Evolutionary conservation across 202 grass and related monocot genomes (phyloP).

Genomic region (Cymbopogon flexuosus): DNA sequence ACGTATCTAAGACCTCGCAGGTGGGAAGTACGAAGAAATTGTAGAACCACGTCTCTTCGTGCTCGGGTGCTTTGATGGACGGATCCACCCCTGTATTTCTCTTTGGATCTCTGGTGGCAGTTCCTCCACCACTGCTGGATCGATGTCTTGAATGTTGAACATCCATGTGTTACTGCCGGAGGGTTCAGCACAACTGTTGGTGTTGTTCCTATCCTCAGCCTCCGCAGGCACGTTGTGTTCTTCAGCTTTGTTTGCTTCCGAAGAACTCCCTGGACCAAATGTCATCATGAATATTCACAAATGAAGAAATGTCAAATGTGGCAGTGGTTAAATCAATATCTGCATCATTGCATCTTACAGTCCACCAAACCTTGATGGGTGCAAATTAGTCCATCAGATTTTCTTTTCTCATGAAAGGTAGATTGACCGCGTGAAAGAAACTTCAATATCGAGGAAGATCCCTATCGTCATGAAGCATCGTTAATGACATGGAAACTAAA

Average conservation of each 20-base stretch:
- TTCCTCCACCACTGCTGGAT: conserved; percentile 73
- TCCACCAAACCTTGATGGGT: conserved; percentile 40
- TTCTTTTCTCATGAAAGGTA: conserved; percentile 29
- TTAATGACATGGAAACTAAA: neutral
- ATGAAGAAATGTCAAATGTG: neutral
- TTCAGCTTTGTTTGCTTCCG: conserved; percentile 31
- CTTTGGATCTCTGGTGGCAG: conserved; percentile 69
- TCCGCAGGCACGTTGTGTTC: conserved; percentile 3
- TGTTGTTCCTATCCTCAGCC: neutral
- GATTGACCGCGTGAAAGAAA: conserved; percentile 56
- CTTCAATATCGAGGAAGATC: conserved; percentile 63
- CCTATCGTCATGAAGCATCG: conserved; percentile 29
- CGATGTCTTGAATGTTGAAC: conserved; percentile 68
- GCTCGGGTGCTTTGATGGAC: conserved; percentile 45
- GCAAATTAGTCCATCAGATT: conserved; percentile 13
- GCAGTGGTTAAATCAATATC: neutral
- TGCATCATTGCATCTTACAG: neutral
- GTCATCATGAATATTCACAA: conserved; percentile 11
- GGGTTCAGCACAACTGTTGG: neutral
- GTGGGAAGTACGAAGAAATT: conserved; percentile 72
- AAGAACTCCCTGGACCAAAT: conserved; percentile 34
- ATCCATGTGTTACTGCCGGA: conserved; percentile 42
- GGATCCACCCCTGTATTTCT: conserved; percentile 74
- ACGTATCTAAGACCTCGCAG: conserved; percentile 24
- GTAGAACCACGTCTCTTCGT: conserved; percentile 48